Conservation (phyloP, 805 yeast genomes). For the Hermanozyma aechmeae region DNA sequence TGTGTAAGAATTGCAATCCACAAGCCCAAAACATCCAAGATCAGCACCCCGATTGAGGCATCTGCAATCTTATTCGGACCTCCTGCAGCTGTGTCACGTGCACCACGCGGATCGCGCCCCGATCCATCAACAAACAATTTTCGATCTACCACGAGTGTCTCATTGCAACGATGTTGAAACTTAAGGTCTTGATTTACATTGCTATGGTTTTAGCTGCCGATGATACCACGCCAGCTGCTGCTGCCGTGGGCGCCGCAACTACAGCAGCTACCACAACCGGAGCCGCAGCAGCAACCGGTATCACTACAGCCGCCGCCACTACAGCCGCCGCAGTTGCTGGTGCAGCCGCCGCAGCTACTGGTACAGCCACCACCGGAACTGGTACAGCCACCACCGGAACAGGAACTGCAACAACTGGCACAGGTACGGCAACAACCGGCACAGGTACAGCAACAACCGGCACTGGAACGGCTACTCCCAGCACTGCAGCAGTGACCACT, state of each 20-base stretch:
- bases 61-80: too few species aligned
- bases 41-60: too few species aligned
- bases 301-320: conserved; percentile 10
- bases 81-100: too few species aligned
- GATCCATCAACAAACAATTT: too few species aligned
- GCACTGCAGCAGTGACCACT: background rate
- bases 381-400: conserved; percentile 7
- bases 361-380: conserved; percentile 6
- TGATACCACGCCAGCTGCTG: conserved; percentile 4
- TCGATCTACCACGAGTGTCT: too few species aligned
- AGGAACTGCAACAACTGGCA: background rate
- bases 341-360: conserved; percentile 6
- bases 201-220: too few species aligned
- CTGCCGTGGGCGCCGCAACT: conserved; percentile 10
- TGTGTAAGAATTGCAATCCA: too few species aligned
- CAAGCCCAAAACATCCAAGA: too few species aligned
- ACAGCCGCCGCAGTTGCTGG: conserved; percentile 11
- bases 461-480: background rate
- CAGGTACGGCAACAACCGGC: background rate
- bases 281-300: conserved; percentile 2
- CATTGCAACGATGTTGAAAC: too few species aligned
- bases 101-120: too few species aligned
- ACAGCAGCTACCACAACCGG: background rate
- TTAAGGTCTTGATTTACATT: too few species aligned
- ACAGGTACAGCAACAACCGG: background rate